These are phyloP conservation scores for Bipolaris victoriae DNA, from an alignment of 2,329 filamentous ascomycete genomes.

Conservation along the genomic window DNA sequence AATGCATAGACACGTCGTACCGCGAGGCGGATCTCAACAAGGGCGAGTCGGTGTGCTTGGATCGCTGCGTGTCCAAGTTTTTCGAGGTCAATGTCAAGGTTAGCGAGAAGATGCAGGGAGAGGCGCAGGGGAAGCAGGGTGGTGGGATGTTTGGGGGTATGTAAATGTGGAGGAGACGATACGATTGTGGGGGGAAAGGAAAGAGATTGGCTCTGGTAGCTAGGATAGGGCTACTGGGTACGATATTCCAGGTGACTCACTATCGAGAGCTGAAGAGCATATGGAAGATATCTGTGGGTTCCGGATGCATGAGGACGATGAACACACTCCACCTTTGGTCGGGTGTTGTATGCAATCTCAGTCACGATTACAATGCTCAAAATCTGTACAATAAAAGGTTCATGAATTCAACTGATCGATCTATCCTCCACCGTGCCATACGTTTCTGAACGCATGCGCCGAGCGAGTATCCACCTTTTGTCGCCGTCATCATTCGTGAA, in stretches of 20 bases:
- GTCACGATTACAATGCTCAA: conserved; percentile 2
- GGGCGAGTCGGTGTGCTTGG: conserved; percentile 96
- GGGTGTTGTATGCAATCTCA: not conserved
- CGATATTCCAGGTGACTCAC: not conserved
- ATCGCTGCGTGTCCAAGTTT: conserved; percentile 97
- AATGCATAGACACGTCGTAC: conserved; percentile 92
- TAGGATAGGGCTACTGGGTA: not conserved
- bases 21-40: conserved; percentile 97
- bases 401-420: conserved; percentile 8
- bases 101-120: conserved; percentile 92
- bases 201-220: not conserved
- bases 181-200: not conserved
- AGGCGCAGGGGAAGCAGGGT: conserved; percentile 67
- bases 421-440: not conserved
- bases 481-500: not conserved
- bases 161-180: conserved; percentile 14
- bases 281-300: not conserved
- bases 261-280: not conserved
- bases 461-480: not conserved
- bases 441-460: not conserved
- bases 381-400: conserved; percentile 26
- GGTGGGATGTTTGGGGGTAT: conserved; percentile 39
- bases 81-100: conserved; percentile 99
- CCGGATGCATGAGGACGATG: not conserved
- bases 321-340: conserved; percentile 4